Conservation (phyloP, 495 filamentous ascomycete species). For the Cladorrhinum samala region DNA sequence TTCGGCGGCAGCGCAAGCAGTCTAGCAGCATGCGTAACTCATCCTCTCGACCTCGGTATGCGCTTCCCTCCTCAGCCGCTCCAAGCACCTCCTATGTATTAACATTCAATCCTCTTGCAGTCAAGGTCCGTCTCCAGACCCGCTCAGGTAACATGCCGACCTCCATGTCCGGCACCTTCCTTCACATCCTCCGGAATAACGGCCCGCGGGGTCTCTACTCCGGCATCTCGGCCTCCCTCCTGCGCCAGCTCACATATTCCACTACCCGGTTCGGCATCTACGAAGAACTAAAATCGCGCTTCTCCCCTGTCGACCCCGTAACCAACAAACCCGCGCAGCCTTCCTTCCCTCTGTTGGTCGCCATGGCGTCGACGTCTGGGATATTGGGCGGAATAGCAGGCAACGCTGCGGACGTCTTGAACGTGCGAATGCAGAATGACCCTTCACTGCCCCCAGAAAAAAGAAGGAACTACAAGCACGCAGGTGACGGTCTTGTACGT, state of each 20-base stretch:
- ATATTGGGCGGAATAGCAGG: slow-evolving; percentile 85
- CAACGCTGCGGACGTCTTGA: slow-evolving; percentile 91
- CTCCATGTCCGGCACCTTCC: slow-evolving; percentile 75
- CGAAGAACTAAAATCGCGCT: slow-evolving; percentile 74
- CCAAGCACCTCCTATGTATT: too few relatives aligned
- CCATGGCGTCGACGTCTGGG: slow-evolving; percentile 74
- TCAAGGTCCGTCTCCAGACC: slow-evolving; percentile 74
- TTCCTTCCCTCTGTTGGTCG: slow-evolving; percentile 65
- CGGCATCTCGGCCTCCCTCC: slow-evolving; percentile 83
- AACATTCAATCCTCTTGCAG: too few relatives aligned
- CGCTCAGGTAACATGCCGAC: slow-evolving; percentile 59
- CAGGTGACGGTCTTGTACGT: slow-evolving; percentile 75
- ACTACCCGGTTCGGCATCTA: slow-evolving; percentile 93
- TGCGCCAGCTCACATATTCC: slow-evolving; percentile 88
- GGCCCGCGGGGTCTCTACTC: slow-evolving; percentile 74
- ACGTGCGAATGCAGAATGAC: slow-evolving; percentile 98
- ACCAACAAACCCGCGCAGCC: slow-evolving; percentile 44
- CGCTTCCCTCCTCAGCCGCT: slow-evolving; percentile 10
- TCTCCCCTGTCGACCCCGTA: slow-evolving; percentile 31
- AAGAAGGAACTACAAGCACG: slow-evolving; percentile 83
- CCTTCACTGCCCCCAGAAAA: slow-evolving; percentile 66
- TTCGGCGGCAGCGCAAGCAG: slow-evolving; percentile 89
- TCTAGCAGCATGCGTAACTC: slow-evolving; percentile 82
- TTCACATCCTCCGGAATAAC: slow-evolving; percentile 58
- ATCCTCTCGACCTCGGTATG: slow-evolving; percentile 79